phyloP scores from a whole-genome alignment of 1,284 basidiomycete genomes.

The Leccinum fallax region DNA sequence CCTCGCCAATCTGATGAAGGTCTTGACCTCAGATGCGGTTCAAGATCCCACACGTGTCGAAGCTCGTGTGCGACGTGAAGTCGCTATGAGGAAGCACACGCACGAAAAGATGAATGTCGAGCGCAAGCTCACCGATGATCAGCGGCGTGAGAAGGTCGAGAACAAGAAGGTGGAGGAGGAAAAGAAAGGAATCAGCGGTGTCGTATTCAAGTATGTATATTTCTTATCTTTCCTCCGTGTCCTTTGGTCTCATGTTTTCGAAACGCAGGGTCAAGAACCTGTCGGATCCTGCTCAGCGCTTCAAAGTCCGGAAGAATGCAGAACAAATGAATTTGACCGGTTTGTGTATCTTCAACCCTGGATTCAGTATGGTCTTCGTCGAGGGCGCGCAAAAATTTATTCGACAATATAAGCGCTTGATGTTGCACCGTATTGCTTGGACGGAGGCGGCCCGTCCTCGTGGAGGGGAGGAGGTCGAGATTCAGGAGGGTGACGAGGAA shows the following conservation, averaged over 20 bases:
- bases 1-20: conserved; percentile 96
- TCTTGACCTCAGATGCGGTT: conserved; percentile 93
- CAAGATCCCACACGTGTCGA: conserved; percentile 98
- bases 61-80: conserved; percentile 90
- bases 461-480: conserved; percentile 68
- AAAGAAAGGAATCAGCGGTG: conserved; percentile 82
- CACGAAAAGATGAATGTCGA: conserved; percentile 95
- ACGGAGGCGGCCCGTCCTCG: conserved; percentile 86
- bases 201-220: conserved; percentile 83
- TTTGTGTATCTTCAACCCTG: conserved; percentile 85
- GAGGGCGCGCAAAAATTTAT: conserved; percentile 90
- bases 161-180: conserved; percentile 85
- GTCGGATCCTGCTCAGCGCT: conserved; percentile 90
- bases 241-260: conserved; percentile 2
- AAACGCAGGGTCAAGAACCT: conserved; percentile 77
- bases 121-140: conserved; percentile 89
- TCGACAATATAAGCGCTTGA: conserved; percentile 86
- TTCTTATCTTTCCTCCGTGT: neutral
- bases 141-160: conserved; percentile 85
- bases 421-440: conserved; percentile 92
- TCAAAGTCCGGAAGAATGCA: conserved; percentile 96
- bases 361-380: conserved; percentile 90
- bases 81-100: conserved; percentile 83
- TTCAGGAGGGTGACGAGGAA: conserved; percentile 54
- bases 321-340: conserved; percentile 90